Conservation (phyloP, 495 filamentous ascomycete species). For the Neurospora terricola region DNA sequence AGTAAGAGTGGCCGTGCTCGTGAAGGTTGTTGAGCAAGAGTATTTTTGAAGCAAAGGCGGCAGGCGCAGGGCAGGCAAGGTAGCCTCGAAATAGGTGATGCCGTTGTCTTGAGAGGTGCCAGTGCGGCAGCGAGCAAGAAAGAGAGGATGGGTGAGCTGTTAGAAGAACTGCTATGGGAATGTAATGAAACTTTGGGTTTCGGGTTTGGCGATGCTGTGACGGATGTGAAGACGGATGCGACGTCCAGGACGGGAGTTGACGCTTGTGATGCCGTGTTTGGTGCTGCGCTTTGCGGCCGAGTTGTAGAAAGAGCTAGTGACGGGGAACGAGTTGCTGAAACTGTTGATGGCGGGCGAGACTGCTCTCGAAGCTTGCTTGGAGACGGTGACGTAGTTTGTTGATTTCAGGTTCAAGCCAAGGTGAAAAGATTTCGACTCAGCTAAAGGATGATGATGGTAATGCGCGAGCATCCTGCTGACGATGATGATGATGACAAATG, state of each 20-base stretch:
- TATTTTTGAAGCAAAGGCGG: not conserved
- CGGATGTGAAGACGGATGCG: not conserved
- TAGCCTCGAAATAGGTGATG: not conserved
- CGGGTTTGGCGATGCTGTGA: not conserved
- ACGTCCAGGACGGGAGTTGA: not conserved
- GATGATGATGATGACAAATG: not conserved
- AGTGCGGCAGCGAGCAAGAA: not conserved
- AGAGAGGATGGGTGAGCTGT: not conserved
- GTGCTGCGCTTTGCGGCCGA: not conserved
- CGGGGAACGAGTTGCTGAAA: not conserved
- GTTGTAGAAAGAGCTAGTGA: not conserved
- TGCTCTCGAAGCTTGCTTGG: not conserved
- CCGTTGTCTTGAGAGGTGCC: not conserved
- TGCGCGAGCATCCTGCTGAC: not conserved
- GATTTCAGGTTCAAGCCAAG: not conserved
- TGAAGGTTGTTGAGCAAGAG: not conserved
- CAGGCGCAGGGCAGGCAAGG: not conserved
- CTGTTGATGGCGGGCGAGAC: not conserved
- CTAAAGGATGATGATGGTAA: not conserved
- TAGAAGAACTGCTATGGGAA: not conserved
- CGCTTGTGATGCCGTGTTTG: not conserved
- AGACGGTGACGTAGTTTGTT: not conserved
- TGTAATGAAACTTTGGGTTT: not conserved
- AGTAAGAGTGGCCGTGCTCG: slow-evolving; percentile 17
- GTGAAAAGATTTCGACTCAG: not conserved